Conservation (phyloP, 2,329 filamentous ascomycete genomes). For the Nemania abortiva region DNA sequence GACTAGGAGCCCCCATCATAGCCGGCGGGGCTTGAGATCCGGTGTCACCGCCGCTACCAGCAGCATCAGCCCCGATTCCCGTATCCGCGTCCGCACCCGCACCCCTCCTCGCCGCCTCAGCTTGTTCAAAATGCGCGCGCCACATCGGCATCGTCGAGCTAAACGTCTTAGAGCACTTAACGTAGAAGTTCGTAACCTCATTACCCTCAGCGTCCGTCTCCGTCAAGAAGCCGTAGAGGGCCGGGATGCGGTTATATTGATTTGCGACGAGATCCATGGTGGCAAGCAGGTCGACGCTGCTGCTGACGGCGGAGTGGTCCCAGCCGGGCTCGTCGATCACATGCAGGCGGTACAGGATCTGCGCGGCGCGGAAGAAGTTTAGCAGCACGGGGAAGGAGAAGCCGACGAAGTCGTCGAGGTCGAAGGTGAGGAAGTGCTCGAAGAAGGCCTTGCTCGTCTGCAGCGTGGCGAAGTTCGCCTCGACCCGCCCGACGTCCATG, state of each 20-base stretch:
- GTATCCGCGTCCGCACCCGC: not conserved
- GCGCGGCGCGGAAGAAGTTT: constrained; percentile 46
- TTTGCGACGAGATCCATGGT: constrained; percentile 40
- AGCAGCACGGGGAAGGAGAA: constrained; percentile 45
- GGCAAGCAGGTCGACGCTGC: constrained; percentile 43
- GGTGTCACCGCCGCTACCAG: not conserved
- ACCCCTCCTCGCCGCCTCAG: constrained; percentile 21
- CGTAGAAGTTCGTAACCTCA: constrained; percentile 41
- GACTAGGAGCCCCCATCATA: constrained; percentile 7
- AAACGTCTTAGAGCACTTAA: constrained; percentile 42
- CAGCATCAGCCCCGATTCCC: constrained; percentile 4
- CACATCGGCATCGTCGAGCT: constrained; percentile 42
- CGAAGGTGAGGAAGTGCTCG: constrained; percentile 46
- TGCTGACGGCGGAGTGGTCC: constrained; percentile 42
- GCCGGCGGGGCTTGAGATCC: constrained; percentile 14
- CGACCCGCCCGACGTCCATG: constrained; percentile 38
- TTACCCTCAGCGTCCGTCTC: constrained; percentile 37
- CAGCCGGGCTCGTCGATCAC: constrained; percentile 47
- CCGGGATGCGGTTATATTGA: constrained; percentile 40
- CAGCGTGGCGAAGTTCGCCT: constrained; percentile 45
- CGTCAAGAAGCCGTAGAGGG: constrained; percentile 38
- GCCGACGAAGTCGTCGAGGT: constrained; percentile 38
- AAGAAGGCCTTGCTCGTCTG: constrained; percentile 43
- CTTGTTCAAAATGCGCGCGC: constrained; percentile 42
- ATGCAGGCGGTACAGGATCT: constrained; percentile 49